Conservation (phyloP, 2,329 filamentous ascomycete genomes). For the Pseudodiploospora longispora region DNA sequence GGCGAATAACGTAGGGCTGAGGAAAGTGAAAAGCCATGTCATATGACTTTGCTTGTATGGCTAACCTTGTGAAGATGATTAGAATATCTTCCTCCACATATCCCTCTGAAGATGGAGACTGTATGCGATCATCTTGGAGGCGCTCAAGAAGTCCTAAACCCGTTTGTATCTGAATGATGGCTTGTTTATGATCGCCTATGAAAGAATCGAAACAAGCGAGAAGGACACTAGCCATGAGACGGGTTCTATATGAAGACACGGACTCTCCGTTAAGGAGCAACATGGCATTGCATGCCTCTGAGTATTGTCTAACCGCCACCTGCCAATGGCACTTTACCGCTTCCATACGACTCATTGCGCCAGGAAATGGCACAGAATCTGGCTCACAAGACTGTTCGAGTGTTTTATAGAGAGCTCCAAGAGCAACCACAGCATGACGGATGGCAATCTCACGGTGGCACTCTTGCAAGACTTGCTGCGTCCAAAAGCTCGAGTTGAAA, state of each 20-base stretch:
- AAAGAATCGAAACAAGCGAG: slow-evolving; percentile 63
- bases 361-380: slow-evolving; percentile 23
- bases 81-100: slow-evolving; percentile 51
- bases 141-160: slow-evolving; percentile 48
- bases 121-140: slow-evolving; percentile 23
- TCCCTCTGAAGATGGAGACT: slow-evolving; percentile 25
- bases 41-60: slow-evolving; percentile 59
- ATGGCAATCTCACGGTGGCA: slow-evolving; percentile 55
- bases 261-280: slow-evolving; percentile 35
- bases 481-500: slow-evolving; percentile 61
- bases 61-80: slow-evolving; percentile 55
- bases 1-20: slow-evolving; percentile 50
- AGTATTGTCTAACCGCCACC: slow-evolving; percentile 52
- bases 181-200: slow-evolving; percentile 53
- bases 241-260: slow-evolving; percentile 40
- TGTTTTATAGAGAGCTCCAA: slow-evolving; percentile 60
- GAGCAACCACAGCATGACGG: slow-evolving; percentile 56
- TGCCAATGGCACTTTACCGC: slow-evolving; percentile 45
- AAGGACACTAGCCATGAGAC: slow-evolving; percentile 57
- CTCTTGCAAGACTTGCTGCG: slow-evolving; percentile 51
- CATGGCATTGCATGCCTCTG: slow-evolving; percentile 45
- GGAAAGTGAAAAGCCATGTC: slow-evolving; percentile 63
- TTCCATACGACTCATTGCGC: slow-evolving; percentile 19
- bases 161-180: slow-evolving; percentile 53
- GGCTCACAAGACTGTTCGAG: slow-evolving; percentile 49